Percentiles rank a stretch among this genome's conserved stretches.
These are phyloP conservation scores for Pleurotus cornucopiae DNA, from an alignment of 768 basidiomycete genomes.

Conservation along the genomic window DNA sequence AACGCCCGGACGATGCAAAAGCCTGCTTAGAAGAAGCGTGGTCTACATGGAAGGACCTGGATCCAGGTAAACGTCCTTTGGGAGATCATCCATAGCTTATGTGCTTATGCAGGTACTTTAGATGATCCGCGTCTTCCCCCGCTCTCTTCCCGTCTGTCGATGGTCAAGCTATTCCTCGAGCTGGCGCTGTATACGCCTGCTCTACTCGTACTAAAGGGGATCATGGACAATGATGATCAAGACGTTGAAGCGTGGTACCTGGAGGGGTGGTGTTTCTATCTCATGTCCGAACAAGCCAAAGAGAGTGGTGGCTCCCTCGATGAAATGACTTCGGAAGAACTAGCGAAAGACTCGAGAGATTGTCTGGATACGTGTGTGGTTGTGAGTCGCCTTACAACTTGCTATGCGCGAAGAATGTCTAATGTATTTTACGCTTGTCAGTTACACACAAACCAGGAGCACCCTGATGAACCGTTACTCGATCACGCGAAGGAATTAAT, in stretches of 20 bases:
- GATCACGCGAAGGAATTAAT: slow-evolving; percentile 76
- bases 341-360: slow-evolving; percentile 73
- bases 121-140: slow-evolving; percentile 69
- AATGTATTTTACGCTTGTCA: slow-evolving; percentile 21
- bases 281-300: slow-evolving; percentile 71
- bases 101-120: slow-evolving; percentile 18
- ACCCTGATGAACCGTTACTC: slow-evolving; percentile 73
- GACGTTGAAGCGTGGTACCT: slow-evolving; percentile 93
- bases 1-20: slow-evolving; percentile 78
- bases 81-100: neutral
- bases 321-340: slow-evolving; percentile 69
- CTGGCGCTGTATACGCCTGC: slow-evolving; percentile 68
- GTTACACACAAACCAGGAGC: slow-evolving; percentile 68
- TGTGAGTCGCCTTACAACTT: slow-evolving; percentile 37
- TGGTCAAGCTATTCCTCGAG: slow-evolving; percentile 84
- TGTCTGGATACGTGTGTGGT: slow-evolving; percentile 81
- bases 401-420: slow-evolving; percentile 2
- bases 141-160: slow-evolving; percentile 64
- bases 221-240: slow-evolving; percentile 78
- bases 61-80: slow-evolving; percentile 29
- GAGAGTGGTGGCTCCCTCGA: slow-evolving; percentile 41
- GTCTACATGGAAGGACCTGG: slow-evolving; percentile 66
- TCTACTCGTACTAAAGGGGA: slow-evolving; percentile 68
- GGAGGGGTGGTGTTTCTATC: slow-evolving; percentile 90
- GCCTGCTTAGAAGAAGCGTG: slow-evolving; percentile 64